Base-by-base conservation (phyloP, 116 monocot genomes). In the Phalaenopsis hybrid region DNA sequence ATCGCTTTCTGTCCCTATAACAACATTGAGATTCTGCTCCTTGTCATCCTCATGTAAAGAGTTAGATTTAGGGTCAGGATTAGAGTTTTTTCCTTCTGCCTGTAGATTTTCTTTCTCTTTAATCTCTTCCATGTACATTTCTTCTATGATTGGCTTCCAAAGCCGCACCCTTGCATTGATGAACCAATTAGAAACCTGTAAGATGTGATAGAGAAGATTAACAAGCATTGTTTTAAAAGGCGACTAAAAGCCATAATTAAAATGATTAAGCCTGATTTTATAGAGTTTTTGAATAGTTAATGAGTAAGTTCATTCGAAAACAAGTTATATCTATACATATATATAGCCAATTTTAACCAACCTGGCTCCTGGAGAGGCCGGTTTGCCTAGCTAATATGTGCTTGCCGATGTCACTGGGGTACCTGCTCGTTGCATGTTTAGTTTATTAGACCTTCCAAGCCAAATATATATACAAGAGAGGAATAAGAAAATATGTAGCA, bases 361-460 rank as follows among this genome's bases (percentile, higher is more conserved):
- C 84, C 84, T 84, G 84, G 74, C 79, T 79, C 57, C 79, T 15
- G 44, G 84, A 84, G 57, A 84, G 84, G 52, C 84, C 84, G 43
- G 84, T 79, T 75, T 84, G 84, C 57, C 79, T 51, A 0, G 84
- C 44, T 59, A 84, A 75, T 23, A 84, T 84, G 58, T 79, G 84
- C 84, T 84, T 84, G 8, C 79, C 84, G 0, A 84, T 79, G 34
- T 84, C 84, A 57, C 79, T 83, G 41, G 84, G 79, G 57, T 84
- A 79, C 84, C 84, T 84, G 74, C 6, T 5, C n/a, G 8, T 51
- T 20, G 65, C 65, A 65, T 21, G 23, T 65, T 77, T 83, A 77
- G 83, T 21, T 25, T 20, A 65, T 21, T 65, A 20, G 23, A 11
- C 2, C 12, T 12, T 49, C 10, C 9, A 49, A 5, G 10, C 6